These are phyloP conservation scores for Picea engelmannii DNA, from an alignment of 83 land plant species.

Conservation along the genomic window DNA sequence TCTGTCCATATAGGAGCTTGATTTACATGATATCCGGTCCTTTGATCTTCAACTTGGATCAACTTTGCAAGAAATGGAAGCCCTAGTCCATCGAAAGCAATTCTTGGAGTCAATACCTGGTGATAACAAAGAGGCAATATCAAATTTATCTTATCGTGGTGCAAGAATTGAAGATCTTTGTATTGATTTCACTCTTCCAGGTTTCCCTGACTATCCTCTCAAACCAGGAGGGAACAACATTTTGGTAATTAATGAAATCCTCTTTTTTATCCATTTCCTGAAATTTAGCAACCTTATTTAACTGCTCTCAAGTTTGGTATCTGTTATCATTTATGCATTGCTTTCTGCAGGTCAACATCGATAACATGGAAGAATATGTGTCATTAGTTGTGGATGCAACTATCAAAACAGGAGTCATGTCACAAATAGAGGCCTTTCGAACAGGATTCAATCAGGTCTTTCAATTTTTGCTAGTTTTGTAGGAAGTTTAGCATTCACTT, in stretches of 20 bases:
- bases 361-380: constrained; percentile 85
- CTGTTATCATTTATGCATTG: neutral
- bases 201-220: constrained; percentile 43
- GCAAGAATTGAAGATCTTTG: constrained; percentile 53
- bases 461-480: neutral
- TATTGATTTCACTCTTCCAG: constrained; percentile 62
- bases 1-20: constrained; percentile 41
- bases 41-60: constrained; percentile 49
- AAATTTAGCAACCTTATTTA: neutral
- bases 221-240: constrained; percentile 40
- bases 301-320: neutral
- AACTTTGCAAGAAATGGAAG: constrained; percentile 51
- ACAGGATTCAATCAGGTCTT: constrained; percentile 90
- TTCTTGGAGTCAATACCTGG: constrained; percentile 26
- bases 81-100: constrained; percentile 39
- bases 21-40: constrained; percentile 37
- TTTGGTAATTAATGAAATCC: constrained; percentile 25
- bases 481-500: neutral
- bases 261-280: neutral
- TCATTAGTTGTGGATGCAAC: constrained; percentile 88
- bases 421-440: constrained; percentile 90
- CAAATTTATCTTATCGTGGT: constrained; percentile 34
- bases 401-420: constrained; percentile 66
- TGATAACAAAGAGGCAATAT: constrained; percentile 12
- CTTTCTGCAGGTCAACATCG: constrained; percentile 60